phyloP scores from a whole-genome alignment of 768 basidiomycete species.

The Leucocoprinus birnbaumii region DNA sequence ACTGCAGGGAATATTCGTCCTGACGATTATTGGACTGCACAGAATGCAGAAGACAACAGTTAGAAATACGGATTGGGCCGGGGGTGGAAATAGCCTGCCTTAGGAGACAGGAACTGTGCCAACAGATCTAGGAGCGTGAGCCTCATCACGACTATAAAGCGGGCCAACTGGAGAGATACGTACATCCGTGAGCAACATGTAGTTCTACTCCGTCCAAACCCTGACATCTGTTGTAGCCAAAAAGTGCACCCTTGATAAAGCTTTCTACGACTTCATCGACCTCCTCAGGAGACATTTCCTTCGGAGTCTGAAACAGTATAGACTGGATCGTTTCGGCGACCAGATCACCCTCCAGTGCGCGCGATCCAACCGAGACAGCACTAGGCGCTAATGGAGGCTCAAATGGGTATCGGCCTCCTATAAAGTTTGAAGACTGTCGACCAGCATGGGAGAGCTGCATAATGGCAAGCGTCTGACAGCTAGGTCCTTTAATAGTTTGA shows the following conservation, averaged over 20 bases:
- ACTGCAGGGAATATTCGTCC: slow-evolving; percentile 55
- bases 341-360: slow-evolving; percentile 22
- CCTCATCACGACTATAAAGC: not conserved
- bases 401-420: slow-evolving; percentile 66
- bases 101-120: slow-evolving; percentile 73
- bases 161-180: slow-evolving; percentile 24
- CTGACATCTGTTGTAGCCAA: slow-evolving; percentile 54
- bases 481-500: slow-evolving; percentile 41
- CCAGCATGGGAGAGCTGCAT: slow-evolving; percentile 86
- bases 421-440: slow-evolving; percentile 74
- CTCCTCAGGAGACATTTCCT: slow-evolving; percentile 53
- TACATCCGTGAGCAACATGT: slow-evolving; percentile 86
- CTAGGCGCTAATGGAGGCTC: slow-evolving; percentile 71
- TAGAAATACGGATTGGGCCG: not conserved
- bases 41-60: not conserved
- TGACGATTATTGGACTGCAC: slow-evolving; percentile 43
- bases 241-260: slow-evolving; percentile 65
- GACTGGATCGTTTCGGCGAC: slow-evolving; percentile 38
- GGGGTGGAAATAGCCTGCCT: no score
- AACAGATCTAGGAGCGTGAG: slow-evolving; percentile 63
- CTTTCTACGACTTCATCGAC: slow-evolving; percentile 55
- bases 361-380: slow-evolving; percentile 40
- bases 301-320: slow-evolving; percentile 63
- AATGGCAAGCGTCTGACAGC: slow-evolving; percentile 47
- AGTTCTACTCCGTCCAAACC: slow-evolving; percentile 89